Percentiles rank a stretch among this genome's conserved stretches.
phyloP scores from a whole-genome alignment of 352 stramenopile genomes.

The Globisporangium megalacanthum region DNA sequence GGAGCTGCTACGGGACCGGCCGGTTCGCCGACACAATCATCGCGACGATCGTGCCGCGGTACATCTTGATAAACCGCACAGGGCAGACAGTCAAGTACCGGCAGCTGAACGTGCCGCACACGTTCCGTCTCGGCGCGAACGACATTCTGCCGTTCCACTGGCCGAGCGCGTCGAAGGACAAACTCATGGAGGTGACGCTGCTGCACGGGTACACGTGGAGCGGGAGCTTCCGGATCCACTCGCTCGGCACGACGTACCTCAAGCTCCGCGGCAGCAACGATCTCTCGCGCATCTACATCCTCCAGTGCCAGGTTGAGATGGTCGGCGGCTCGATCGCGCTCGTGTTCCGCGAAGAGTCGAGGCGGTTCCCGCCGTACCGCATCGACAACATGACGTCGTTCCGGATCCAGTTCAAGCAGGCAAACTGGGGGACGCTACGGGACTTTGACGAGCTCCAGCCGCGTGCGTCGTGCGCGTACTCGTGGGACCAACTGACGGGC shows the following conservation, averaged over 20 bases:
- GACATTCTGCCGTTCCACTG: constrained; percentile 83
- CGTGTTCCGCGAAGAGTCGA: constrained; percentile 83
- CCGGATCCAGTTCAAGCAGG: constrained; percentile 83
- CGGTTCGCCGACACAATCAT: constrained; percentile 85
- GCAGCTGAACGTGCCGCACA: constrained; percentile 70
- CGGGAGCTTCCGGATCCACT: constrained; percentile 83
- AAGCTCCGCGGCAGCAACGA: constrained; percentile 76
- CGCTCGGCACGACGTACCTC: constrained; percentile 80
- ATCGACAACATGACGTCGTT: constrained; percentile 92
- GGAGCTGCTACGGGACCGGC: constrained; percentile 79
- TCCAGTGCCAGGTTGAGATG: constrained; percentile 85
- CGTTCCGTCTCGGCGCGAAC: constrained; percentile 63
- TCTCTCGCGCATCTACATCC: constrained; percentile 77
- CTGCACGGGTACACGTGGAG: constrained; percentile 81
- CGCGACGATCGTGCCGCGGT: constrained; percentile 78
- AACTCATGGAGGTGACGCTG: constrained; percentile 82
- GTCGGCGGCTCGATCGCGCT: constrained; percentile 80
- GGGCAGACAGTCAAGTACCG: constrained; percentile 82
- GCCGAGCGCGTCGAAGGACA: constrained; percentile 67
- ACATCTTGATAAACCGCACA: constrained; percentile 87
- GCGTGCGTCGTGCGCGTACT: constrained; percentile 74
- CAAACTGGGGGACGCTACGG: constrained; percentile 60
- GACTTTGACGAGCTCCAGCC: constrained; percentile 75
- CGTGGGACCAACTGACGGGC: constrained; percentile 80
- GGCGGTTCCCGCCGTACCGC: constrained; percentile 82